Percentiles rank a stretch among this genome's conserved stretches.
Evolutionary conservation across 192 early-diverging fungal genomes (phyloP).

Genomic region (Coemansia sp.): DNA sequence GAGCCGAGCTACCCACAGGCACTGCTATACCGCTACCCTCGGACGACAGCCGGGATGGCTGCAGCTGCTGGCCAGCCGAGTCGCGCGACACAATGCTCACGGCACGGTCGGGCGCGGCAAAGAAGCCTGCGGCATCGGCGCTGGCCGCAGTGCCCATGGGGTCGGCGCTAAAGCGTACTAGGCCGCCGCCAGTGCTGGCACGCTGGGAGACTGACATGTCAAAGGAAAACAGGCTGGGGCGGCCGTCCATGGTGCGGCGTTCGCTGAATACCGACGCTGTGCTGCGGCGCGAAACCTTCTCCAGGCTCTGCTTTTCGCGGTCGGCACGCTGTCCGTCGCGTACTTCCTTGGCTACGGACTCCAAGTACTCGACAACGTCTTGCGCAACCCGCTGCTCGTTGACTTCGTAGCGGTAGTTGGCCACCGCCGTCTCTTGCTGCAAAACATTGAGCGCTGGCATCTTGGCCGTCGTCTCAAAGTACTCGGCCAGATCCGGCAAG

Average conservation of each 20-base stretch:
- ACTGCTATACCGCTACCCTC: conserved; percentile 16
- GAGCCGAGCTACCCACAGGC: conserved; percentile 9
- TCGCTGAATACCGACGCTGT: conserved; percentile 41
- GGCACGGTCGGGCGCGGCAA: conserved; percentile 13
- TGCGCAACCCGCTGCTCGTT: conserved; percentile 70
- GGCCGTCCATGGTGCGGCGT: conserved; percentile 51
- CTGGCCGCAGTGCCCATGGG: conserved; percentile 10
- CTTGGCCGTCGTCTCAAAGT: conserved; percentile 71
- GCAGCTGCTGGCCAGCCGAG: not conserved
- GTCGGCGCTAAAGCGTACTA: conserved; percentile 39
- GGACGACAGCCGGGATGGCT: conserved; percentile 25
- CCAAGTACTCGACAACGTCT: conserved; percentile 77
- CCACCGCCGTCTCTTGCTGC: conserved; percentile 73
- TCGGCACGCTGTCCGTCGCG: conserved; percentile 55
- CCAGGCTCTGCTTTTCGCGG: conserved; percentile 42
- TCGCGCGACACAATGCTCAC: conserved; percentile 17
- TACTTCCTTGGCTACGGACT: conserved; percentile 72
- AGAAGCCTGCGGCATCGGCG: conserved; percentile 14
- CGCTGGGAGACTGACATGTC: conserved; percentile 32
- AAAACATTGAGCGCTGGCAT: conserved; percentile 69
- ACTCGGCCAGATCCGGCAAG: conserved; percentile 70
- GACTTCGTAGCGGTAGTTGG: conserved; percentile 87
- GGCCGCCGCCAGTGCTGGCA: conserved; percentile 22
- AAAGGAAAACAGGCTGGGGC: conserved; percentile 47
- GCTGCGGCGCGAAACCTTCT: conserved; percentile 42